A percentile compares a stretch with the other conserved stretches of the same genome.
phyloP scores from a whole-genome alignment of 331 rosid genomes.

The Acacia concinna region DNA sequence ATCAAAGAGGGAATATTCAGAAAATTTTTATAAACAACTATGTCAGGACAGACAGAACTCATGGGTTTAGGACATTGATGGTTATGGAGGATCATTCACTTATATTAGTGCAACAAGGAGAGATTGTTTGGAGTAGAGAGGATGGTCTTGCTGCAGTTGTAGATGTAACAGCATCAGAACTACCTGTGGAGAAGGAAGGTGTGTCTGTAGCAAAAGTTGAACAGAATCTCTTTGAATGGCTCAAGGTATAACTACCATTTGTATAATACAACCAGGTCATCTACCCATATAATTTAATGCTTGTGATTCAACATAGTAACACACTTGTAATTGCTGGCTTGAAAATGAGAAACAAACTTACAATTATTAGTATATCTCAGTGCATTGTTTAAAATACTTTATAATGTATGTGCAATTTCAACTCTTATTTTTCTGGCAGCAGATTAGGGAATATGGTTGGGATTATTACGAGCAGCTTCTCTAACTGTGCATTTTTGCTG shows the following conservation, averaged over 20 bases:
- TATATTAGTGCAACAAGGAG: slow-evolving; percentile 89
- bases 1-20: slow-evolving; percentile 66
- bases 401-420: not conserved
- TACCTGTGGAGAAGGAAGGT: slow-evolving; percentile 83
- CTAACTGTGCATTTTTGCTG: slow-evolving; percentile 32
- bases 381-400: not conserved
- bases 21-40: slow-evolving; percentile 81
- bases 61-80: slow-evolving; percentile 90
- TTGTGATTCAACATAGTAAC: not conserved
- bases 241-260: slow-evolving; percentile 60
- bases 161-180: slow-evolving; percentile 79
- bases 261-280: slow-evolving; percentile 20
- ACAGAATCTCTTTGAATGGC: slow-evolving; percentile 94
- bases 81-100: slow-evolving; percentile 97
- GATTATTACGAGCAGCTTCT: slow-evolving; percentile 25
- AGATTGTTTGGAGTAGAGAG: slow-evolving; percentile 93
- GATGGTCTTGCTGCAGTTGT: slow-evolving; percentile 97
- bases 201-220: slow-evolving; percentile 94
- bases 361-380: not conserved
- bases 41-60: slow-evolving; percentile 82
- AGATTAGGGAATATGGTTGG: slow-evolving; percentile 29
- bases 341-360: not conserved
- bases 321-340: not conserved
- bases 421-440: slow-evolving; percentile 3
- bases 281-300: not conserved